Percentiles rank a stretch among this genome's conserved stretches.
These are phyloP conservation scores for Gossypium longicalyx DNA, from an alignment of 345 rosid genomes.

Conservation along the genomic window DNA sequence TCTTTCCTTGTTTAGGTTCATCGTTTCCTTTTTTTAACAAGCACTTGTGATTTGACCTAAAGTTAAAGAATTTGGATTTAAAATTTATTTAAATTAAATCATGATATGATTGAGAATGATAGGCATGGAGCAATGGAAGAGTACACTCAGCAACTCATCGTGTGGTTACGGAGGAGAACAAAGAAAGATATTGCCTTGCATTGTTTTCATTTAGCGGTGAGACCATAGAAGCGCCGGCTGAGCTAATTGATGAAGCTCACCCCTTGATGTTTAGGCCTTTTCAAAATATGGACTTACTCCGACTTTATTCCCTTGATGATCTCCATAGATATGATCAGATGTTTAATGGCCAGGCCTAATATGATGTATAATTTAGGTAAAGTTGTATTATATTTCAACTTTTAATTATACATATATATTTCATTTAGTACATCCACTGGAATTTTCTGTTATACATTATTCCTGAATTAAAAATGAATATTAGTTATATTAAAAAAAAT, in stretches of 20 bases:
- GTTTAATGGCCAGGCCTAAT: neutral
- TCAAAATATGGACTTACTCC: conserved; percentile 11
- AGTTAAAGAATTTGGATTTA: neutral
- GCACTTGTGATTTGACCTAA: neutral
- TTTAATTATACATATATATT: neutral
- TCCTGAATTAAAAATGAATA: neutral
- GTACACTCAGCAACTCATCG: neutral
- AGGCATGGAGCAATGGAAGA: conserved; percentile 18
- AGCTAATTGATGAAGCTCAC: conserved; percentile 11
- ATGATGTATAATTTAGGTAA: neutral
- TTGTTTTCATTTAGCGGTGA: conserved; percentile 10
- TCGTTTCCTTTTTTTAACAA: neutral
- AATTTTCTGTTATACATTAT: neutral
- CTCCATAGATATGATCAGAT: neutral
- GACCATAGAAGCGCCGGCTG: neutral
- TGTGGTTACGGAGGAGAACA: neutral
- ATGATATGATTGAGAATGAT: neutral
- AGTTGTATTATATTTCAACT: neutral
- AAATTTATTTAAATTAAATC: too few species aligned
- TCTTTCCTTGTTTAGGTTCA: neutral
- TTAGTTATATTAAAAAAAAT: too few species aligned
- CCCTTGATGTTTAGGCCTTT: conserved; percentile 9
- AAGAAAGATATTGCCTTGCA: conserved; percentile 7
- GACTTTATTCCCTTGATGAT: conserved; percentile 8
- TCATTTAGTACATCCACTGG: neutral